A percentile compares a stretch with the other conserved stretches of the same genome.
phyloP scores from a whole-genome alignment of 2,329 filamentous ascomycete species.

The Aspergillus quadricinctus region DNA sequence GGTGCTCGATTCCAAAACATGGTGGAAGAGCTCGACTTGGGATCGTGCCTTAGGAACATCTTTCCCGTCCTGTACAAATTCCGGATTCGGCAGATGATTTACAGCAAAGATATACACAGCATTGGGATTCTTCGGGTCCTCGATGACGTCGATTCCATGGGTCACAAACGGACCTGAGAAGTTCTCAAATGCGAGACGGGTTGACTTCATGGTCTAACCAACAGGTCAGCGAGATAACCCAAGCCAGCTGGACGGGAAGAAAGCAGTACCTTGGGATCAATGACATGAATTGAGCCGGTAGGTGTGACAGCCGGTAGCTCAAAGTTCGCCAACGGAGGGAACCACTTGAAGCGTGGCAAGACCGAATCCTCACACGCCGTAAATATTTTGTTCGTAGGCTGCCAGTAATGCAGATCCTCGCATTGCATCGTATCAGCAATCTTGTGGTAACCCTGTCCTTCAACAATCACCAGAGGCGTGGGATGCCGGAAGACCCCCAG shows the following conservation, averaged over 20 bases:
- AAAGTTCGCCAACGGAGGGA: constrained; percentile 46
- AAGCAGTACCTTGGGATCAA: constrained; percentile 48
- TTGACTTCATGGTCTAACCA: constrained; percentile 43
- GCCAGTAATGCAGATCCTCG: constrained; percentile 58
- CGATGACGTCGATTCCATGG: constrained; percentile 59
- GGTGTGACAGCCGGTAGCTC: constrained; percentile 28
- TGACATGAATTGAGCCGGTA: constrained; percentile 41
- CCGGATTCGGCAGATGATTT: constrained; percentile 54
- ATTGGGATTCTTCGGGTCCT: constrained; percentile 40
- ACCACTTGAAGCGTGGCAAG: constrained; percentile 47
- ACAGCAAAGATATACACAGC: constrained; percentile 58
- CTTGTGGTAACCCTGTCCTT: constrained; percentile 34
- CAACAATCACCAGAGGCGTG: constrained; percentile 9
- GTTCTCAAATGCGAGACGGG: constrained; percentile 46
- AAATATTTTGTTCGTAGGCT: constrained; percentile 48
- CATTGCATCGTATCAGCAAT: constrained; percentile 54
- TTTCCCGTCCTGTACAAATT: constrained; percentile 23
- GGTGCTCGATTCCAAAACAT: constrained; percentile 42
- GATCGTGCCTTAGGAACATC: constrained; percentile 44
- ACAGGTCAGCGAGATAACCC: not conserved
- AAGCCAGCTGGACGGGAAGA: not conserved
- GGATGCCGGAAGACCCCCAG: constrained; percentile 21
- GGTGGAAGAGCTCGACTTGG: constrained; percentile 56
- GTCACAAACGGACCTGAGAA: constrained; percentile 54
- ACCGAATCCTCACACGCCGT: constrained; percentile 52